A percentile compares a stretch with the other conserved stretches of the same genome.
Conservation (phyloP, 192 early-diverging fungal genomes). For the Rhizophagus sp. region DNA sequence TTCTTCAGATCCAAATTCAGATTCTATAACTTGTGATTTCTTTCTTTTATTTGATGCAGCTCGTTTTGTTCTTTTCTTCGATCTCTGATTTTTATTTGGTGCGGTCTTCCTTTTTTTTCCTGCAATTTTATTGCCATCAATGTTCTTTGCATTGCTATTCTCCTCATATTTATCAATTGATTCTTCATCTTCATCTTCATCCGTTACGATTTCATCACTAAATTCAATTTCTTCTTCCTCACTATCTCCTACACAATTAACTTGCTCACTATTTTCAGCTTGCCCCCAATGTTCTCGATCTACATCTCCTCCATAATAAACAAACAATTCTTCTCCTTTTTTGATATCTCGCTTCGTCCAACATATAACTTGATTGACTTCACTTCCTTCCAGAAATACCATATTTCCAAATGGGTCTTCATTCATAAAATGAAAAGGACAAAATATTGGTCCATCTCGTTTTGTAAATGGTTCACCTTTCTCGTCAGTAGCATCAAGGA, state of each 20-base stretch:
- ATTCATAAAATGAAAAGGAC: slow-evolving; percentile 95
- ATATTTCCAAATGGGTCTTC: slow-evolving; percentile 61
- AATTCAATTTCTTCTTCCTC: slow-evolving; percentile 15
- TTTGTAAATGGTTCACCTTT: slow-evolving; percentile 75
- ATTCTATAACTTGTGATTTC: neutral
- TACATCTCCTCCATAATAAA: slow-evolving; percentile 83
- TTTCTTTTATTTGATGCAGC: neutral
- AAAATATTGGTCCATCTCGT: slow-evolving; percentile 58
- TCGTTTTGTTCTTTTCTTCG: neutral
- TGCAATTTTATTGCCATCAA: neutral
- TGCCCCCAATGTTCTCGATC: slow-evolving; percentile 71
- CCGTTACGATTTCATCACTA: neutral
- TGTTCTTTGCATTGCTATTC: neutral
- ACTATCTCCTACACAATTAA: neutral
- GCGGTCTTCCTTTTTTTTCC: neutral
- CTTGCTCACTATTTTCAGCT: neutral
- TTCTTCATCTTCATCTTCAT: slow-evolving; percentile 7
- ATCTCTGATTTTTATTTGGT: neutral
- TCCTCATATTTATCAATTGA: neutral
- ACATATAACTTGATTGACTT: slow-evolving; percentile 89
- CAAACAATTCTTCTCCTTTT: slow-evolving; percentile 83
- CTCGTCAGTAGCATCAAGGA: slow-evolving; percentile 88
- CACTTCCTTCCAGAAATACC: slow-evolving; percentile 73
- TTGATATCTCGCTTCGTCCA: slow-evolving; percentile 68
- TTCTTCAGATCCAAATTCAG: neutral